phyloP scores from a whole-genome alignment of 495 filamentous ascomycete genomes.

The Penicillium pulvis region DNA sequence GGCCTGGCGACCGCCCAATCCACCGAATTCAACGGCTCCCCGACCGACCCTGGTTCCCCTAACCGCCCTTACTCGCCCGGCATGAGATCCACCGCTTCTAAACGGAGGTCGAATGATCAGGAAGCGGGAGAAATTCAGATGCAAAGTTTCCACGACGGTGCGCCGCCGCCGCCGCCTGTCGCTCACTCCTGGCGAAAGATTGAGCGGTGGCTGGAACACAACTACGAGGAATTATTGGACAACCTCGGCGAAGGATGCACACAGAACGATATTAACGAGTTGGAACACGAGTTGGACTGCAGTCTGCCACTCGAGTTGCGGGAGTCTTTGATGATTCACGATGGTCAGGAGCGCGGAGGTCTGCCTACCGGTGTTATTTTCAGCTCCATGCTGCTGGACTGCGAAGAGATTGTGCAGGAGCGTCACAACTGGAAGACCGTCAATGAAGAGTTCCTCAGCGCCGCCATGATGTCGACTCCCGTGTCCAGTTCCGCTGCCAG shows the following conservation, averaged over 20 bases:
- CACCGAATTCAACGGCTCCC: conserved; percentile 63
- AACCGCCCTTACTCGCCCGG: conserved; percentile 83
- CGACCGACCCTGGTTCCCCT: conserved; percentile 56
- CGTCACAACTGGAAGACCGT: conserved; percentile 96
- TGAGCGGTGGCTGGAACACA: conserved; percentile 89
- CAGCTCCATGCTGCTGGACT: conserved; percentile 92
- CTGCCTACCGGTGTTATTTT: conserved; percentile 92
- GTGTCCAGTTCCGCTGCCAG: conserved; percentile 67
- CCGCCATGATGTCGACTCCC: conserved; percentile 56
- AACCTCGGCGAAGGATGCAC: conserved; percentile 90
- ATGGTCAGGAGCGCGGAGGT: conserved; percentile 94
- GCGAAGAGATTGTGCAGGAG: conserved; percentile 97
- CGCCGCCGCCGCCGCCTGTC: conserved; percentile 86
- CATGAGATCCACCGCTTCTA: conserved; percentile 72
- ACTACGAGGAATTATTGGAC: conserved; percentile 93
- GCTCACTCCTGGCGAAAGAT: conserved; percentile 91
- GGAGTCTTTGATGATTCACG: conserved; percentile 87
- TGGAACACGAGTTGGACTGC: conserved; percentile 95
- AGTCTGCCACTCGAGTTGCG: conserved; percentile 91
- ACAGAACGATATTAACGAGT: conserved; percentile 91
- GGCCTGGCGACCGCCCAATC: conserved; percentile 56
- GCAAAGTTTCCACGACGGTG: conserved; percentile 92
- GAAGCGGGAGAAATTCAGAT: conserved; percentile 88
- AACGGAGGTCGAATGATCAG: conserved; percentile 54
- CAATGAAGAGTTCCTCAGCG: conserved; percentile 79